These are phyloP conservation scores for Rhizopogon sp. DNA, from an alignment of 768 basidiomycete genomes.

Conservation along the genomic window DNA sequence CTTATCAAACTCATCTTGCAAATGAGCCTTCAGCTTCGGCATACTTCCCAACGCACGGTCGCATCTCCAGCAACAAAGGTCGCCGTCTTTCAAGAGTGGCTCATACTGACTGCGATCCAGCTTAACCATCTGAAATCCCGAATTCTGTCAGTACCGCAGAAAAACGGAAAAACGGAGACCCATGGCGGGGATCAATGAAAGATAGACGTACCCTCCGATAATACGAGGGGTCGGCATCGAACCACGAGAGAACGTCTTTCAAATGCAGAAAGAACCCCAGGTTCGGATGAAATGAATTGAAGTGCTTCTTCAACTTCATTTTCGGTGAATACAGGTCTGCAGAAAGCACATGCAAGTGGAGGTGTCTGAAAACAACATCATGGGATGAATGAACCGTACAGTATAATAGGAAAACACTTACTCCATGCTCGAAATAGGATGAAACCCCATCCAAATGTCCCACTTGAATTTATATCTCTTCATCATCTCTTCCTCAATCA, in stretches of 20 bases:
- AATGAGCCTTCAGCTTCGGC: slow-evolving; percentile 67
- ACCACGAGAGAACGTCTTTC: slow-evolving; percentile 77
- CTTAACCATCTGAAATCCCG: slow-evolving; percentile 42
- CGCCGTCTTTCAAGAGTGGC: slow-evolving; percentile 55
- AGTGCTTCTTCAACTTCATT: slow-evolving; percentile 86
- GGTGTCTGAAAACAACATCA: slow-evolving; percentile 43
- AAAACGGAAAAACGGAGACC: background rate
- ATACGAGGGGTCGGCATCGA: slow-evolving; percentile 58
- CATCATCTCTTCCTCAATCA: slow-evolving; percentile 79
- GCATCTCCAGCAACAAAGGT: slow-evolving; percentile 70
- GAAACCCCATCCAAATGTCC: slow-evolving; percentile 80
- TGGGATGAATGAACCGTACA: background rate
- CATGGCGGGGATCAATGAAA: background rate
- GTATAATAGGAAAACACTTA: slow-evolving; percentile 40
- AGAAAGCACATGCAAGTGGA: slow-evolving; percentile 85
- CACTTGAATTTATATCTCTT: slow-evolving; percentile 67
- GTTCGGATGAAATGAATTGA: slow-evolving; percentile 86
- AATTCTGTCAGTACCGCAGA: slow-evolving; percentile 1
- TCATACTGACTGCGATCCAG: slow-evolving; percentile 54
- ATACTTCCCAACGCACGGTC: slow-evolving; percentile 60
- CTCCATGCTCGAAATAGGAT: slow-evolving; percentile 84
- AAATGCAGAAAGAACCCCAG: slow-evolving; percentile 80
- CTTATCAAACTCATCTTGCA: slow-evolving; percentile 69
- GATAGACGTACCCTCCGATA: slow-evolving; percentile 41
- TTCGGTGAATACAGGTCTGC: slow-evolving; percentile 63